Evolutionary conservation across 2,329 filamentous ascomycete species (phyloP).

Genomic region (Apiospora aurea): DNA sequence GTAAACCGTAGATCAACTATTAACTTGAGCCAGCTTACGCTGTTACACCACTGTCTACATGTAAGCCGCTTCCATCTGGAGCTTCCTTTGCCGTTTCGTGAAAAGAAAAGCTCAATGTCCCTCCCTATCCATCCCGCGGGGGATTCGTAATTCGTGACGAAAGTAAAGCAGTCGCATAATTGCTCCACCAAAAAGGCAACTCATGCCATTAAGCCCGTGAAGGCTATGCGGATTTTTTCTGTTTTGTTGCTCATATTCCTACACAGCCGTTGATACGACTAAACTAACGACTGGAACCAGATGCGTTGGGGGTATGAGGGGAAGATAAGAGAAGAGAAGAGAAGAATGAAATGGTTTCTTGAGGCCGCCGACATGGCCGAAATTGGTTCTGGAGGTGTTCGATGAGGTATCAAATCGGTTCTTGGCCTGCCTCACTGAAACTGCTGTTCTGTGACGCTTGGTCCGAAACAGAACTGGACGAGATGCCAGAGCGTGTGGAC

Average conservation of each 20-base stretch:
- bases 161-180: slow-evolving; percentile 17
- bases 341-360: slow-evolving; percentile 9
- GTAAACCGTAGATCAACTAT: background rate
- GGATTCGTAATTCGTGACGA: slow-evolving; percentile 20
- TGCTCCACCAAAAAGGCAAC: slow-evolving; percentile 7
- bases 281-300: slow-evolving; percentile 20
- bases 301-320: slow-evolving; percentile 23
- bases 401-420: background rate
- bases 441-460: slow-evolving; percentile 7
- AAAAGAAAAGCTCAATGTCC: background rate
- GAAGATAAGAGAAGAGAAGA: slow-evolving; percentile 14
- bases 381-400: background rate
- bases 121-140: slow-evolving; percentile 17
- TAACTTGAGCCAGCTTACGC: background rate
- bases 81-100: background rate
- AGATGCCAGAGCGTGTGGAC: slow-evolving; percentile 3
- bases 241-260: slow-evolving; percentile 17
- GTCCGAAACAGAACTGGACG: background rate
- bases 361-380: background rate
- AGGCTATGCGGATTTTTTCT: slow-evolving; percentile 1
- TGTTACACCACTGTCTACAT: slow-evolving; percentile 10
- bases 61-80: background rate
- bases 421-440: background rate
- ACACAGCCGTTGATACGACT: slow-evolving; percentile 9
- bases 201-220: slow-evolving; percentile 7